phyloP scores from a whole-genome alignment of 768 basidiomycete species.

The Rickenella mellea region DNA sequence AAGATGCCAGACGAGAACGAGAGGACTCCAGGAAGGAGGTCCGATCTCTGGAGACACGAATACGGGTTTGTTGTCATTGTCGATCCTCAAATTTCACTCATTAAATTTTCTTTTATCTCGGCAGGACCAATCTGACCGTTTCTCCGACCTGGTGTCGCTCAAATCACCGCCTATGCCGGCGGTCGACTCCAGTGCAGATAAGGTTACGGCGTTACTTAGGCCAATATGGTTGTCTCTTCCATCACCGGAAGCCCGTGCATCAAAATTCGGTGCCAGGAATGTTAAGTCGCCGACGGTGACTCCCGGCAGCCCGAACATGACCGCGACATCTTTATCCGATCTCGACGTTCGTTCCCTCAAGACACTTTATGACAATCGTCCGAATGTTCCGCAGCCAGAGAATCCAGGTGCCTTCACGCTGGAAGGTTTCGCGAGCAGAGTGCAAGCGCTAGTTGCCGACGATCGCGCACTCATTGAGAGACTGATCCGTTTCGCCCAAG shows the following conservation, averaged over 20 bases:
- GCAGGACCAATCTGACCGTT: no score
- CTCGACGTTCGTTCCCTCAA: conserved; percentile 85
- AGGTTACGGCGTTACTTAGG: conserved; percentile 52
- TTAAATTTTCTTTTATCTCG: no score
- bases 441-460: conserved; percentile 75
- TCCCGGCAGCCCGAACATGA: conserved; percentile 19
- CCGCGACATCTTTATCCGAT: conserved; percentile 57
- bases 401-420: conserved; percentile 46
- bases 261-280: conserved; percentile 36
- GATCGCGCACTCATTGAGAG: conserved; percentile 80
- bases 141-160: no score
- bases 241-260: conserved; percentile 71
- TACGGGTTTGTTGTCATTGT: conserved; percentile 21
- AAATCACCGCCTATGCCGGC: conserved; percentile 2
- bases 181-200: conserved; percentile 22
- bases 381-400: conserved; percentile 3
- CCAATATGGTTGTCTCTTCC: conserved; percentile 79
- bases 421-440: conserved; percentile 67
- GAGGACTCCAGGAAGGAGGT: conserved; percentile 38
- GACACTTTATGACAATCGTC: conserved; percentile 50
- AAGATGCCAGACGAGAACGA: conserved; percentile 39
- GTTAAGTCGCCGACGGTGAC: conserved; percentile 21
- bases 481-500: conserved; percentile 75
- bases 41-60: conserved; percentile 25
- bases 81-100: conserved; percentile 1